These are phyloP conservation scores for Sugiyamaella americana DNA, from an alignment of 805 yeast genomes.

Conservation along the genomic window DNA sequence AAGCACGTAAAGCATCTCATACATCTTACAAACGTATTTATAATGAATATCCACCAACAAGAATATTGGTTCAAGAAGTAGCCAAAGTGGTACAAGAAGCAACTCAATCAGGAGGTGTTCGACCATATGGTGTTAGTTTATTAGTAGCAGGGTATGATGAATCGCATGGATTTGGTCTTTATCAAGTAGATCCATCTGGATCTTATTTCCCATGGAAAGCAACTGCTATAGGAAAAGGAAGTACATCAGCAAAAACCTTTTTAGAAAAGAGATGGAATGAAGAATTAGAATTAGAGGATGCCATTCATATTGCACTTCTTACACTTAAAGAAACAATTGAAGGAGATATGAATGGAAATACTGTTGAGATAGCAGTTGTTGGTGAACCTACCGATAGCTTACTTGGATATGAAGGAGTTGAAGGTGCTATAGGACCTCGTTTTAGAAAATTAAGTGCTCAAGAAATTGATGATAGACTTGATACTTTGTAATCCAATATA, in stretches of 20 bases:
- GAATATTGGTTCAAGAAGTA: slow-evolving; percentile 85
- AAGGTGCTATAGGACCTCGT: slow-evolving; percentile 76
- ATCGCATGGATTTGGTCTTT: slow-evolving; percentile 65
- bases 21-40: slow-evolving; percentile 87
- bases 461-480: slow-evolving; percentile 93
- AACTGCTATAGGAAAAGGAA: slow-evolving; percentile 95
- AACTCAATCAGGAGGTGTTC: slow-evolving; percentile 97
- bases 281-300: slow-evolving; percentile 95
- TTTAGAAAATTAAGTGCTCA: slow-evolving; percentile 77
- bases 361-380: slow-evolving; percentile 85
- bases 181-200: slow-evolving; percentile 98
- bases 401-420: slow-evolving; percentile 82
- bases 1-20: slow-evolving; percentile 89
- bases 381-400: slow-evolving; percentile 76
- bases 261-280: slow-evolving; percentile 98
- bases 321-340: slow-evolving; percentile 95
- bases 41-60: slow-evolving; percentile 96
- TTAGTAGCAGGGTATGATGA: slow-evolving; percentile 93
- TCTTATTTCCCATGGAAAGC: slow-evolving; percentile 99
- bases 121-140: slow-evolving; percentile 97
- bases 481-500: slow-evolving; percentile 53
- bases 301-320: slow-evolving; percentile 89
- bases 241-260: slow-evolving; percentile 94
- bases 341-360: slow-evolving; percentile 96
- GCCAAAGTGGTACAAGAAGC: slow-evolving; percentile 98